These are phyloP conservation scores for Puccinia triticina DNA, from an alignment of 1,284 basidiomycete genomes.

Conservation along the genomic window DNA sequence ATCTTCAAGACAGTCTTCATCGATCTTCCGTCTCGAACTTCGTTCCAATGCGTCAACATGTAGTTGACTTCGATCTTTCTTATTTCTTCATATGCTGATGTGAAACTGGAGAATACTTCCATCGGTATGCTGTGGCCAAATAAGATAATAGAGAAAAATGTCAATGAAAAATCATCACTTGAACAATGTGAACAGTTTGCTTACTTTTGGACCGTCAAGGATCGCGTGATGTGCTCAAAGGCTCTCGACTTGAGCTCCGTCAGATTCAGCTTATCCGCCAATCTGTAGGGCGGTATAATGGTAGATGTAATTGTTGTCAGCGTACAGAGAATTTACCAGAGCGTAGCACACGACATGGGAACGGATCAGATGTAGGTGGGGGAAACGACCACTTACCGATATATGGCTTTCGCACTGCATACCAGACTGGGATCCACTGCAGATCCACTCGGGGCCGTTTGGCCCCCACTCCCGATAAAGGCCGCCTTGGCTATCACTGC, in stretches of 20 bases:
- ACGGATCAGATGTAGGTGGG: background rate
- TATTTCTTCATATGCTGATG: conserved; percentile 55
- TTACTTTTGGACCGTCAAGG: conserved; percentile 55
- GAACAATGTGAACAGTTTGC: conserved; percentile 7
- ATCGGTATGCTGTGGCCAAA: conserved; percentile 53
- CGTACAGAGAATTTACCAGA: background rate
- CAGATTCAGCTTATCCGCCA: conserved; percentile 58
- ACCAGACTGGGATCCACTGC: conserved; percentile 16
- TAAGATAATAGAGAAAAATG: background rate
- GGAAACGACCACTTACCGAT: conserved; percentile 42
- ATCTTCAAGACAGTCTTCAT: conserved; percentile 39
- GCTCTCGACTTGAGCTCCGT: conserved; percentile 57
- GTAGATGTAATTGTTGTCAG: background rate
- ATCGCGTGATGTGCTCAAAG: conserved; percentile 56
- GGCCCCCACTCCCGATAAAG: conserved; percentile 43
- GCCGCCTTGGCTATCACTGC: conserved; percentile 22
- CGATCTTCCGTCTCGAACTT: conserved; percentile 35
- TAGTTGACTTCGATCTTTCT: conserved; percentile 54
- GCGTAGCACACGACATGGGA: background rate
- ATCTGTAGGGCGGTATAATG: conserved; percentile 28
- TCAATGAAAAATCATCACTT: background rate
- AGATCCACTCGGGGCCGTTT: conserved; percentile 4
- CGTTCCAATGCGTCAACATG: conserved; percentile 54
- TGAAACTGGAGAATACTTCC: conserved; percentile 56
- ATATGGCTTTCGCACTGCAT: conserved; percentile 57